Percentiles rank a stretch among this genome's conserved stretches.
Conservation (phyloP, 140 eudicot genomes). For the Stevia rebaudiana region DNA sequence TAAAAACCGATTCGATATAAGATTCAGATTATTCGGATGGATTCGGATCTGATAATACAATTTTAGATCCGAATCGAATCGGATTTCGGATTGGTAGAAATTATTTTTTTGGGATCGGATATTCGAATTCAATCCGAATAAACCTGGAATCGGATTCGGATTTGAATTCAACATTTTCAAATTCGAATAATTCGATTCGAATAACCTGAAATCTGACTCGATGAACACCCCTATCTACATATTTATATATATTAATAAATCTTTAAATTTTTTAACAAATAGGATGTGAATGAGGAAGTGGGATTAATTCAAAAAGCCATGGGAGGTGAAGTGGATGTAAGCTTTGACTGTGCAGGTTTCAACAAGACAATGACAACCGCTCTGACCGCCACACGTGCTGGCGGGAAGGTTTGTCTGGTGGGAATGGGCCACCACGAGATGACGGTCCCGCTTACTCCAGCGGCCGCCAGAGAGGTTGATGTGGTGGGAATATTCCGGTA, state of each 20-base stretch:
- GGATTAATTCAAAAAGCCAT: constrained; percentile 51
- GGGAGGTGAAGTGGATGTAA: constrained; percentile 56
- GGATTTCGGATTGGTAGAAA: too few species aligned
- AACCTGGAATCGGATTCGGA: too few species aligned
- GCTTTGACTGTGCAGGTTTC: constrained; percentile 69
- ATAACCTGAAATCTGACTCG: too few species aligned
- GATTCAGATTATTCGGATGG: too few species aligned
- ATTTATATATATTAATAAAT: neutral
- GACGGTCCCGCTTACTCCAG: constrained; percentile 72
- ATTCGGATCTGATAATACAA: too few species aligned
- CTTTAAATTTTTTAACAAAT: neutral
- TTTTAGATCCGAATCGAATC: too few species aligned
- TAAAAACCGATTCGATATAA: too few species aligned
- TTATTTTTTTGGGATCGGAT: too few species aligned
- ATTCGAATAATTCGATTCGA: too few species aligned
- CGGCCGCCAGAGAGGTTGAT: constrained; percentile 73
- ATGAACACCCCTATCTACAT: too few species aligned
- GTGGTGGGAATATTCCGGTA: constrained; percentile 61
- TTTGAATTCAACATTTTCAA: too few species aligned
- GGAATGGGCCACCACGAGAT: constrained; percentile 68
- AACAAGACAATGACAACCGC: constrained; percentile 72
- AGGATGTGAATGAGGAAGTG: constrained; percentile 52
- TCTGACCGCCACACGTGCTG: constrained; percentile 48
- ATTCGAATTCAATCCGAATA: too few species aligned
- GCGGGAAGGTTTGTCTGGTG: constrained; percentile 67